phyloP scores from a whole-genome alignment of 2,329 filamentous ascomycete species.

The Exophiala oligosperma region DNA sequence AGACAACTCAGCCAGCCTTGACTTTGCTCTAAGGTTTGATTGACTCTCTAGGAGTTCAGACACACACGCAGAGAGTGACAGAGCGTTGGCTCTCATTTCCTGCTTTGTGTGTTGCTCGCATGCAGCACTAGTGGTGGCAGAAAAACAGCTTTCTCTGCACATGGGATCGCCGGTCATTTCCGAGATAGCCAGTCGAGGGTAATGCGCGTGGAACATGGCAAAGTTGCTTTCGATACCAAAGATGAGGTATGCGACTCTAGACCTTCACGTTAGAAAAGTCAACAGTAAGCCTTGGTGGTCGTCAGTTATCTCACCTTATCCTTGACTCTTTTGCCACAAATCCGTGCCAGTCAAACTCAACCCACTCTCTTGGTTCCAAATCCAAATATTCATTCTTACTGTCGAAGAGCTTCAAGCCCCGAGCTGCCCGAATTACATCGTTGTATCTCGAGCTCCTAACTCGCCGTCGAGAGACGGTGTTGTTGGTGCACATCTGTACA shows the following conservation, averaged over 20 bases:
- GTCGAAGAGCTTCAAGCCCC: neutral
- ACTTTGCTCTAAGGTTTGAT: neutral
- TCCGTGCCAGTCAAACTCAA: slow-evolving; percentile 3
- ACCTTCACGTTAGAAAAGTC: no score
- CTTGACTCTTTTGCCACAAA: slow-evolving; percentile 3
- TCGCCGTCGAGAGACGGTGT: neutral
- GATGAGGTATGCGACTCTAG: slow-evolving; percentile 4
- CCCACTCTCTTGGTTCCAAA: neutral
- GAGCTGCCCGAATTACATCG: slow-evolving; percentile 3
- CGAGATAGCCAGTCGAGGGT: slow-evolving; percentile 1
- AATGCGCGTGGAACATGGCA: slow-evolving; percentile 3
- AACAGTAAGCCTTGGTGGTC: no score
- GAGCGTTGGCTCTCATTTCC: neutral
- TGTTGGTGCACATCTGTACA: neutral
- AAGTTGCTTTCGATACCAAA: slow-evolving; percentile 7
- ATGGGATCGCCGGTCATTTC: slow-evolving; percentile 3
- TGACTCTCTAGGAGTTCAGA: slow-evolving; percentile 1
- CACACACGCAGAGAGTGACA: neutral
- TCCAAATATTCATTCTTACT: slow-evolving; percentile 7
- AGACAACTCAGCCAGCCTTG: neutral
- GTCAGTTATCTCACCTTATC: neutral
- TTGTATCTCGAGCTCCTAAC: slow-evolving; percentile 1
- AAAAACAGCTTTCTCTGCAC: slow-evolving; percentile 4
- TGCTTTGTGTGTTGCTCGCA: slow-evolving; percentile 5
- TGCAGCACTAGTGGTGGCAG: neutral